Evolutionary conservation across 1,284 basidiomycete species (phyloP), one percentile per base, ranked within the genome.

Genomic region (Tremellales sp.): DNA sequence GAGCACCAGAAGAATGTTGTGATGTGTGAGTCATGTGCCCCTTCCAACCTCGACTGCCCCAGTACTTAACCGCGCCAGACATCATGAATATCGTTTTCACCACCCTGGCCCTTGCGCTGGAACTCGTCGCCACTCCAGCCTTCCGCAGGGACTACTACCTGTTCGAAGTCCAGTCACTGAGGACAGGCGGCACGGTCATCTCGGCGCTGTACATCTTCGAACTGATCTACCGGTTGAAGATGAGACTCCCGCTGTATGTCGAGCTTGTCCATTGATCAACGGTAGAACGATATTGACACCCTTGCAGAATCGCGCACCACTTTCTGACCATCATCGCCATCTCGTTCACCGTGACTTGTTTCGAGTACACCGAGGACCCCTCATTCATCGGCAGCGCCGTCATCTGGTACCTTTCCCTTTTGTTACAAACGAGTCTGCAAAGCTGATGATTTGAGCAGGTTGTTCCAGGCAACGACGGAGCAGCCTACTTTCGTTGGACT

Each of bases 401-500:
- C 27, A 52, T 61, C 31, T 61, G 60, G 56, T 58, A 38, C 40
- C 48, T 40, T 4, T 5, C n/a, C 16, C 22, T 22, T 21, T 14
- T 3, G 18, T 43, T 16, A 6, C 33, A n/a, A n/a, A n/a, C n/a
- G n/a, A n/a, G n/a, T n/a, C n/a, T n/a, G n/a, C n/a, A n/a, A n/a
- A n/a, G n/a, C n/a, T n/a, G n/a, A n/a, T n/a, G 13, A 22, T 12
- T 26, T 19, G 27, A 10, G 4, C 33, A 56, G 53, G 57, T 40
- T 63, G 16, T 61, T 64, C 45, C 61, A 61, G 50, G 60, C 60
- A 9, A 64, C 61, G 7, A 58, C 56, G 5, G 61, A 64, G 44
- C 61, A 64, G 33, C 41, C 50, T 3, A 60, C 56, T 5, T 64
- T 64, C 35, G 6, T 64, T 25, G 61, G 60, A 0, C 40, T 65